Evolutionary conservation across 2,329 filamentous ascomycete species (phyloP), one percentile per base, ranked within the genome.

Genomic region (Cryphonectria parasitica): DNA sequence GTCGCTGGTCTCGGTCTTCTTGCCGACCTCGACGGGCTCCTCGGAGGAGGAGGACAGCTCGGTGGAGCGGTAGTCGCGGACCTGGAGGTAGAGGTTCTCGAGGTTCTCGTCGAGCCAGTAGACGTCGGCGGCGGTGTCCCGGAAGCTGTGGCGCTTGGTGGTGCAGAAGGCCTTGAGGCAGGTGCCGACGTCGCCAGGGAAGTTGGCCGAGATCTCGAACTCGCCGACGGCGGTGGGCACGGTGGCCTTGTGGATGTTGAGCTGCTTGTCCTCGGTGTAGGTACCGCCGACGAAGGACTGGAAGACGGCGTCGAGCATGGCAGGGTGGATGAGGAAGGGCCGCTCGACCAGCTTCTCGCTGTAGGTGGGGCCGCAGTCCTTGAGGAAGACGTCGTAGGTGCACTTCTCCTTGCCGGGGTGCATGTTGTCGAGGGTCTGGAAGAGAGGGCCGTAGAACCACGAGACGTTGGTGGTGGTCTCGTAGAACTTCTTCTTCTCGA

Each of bases 281-380:
- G 69, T 71, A 7, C 66, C 63, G 31, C 69, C 69, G 36, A 71
- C 56, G 39, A 65, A 62, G 54, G 66, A 64, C 70, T 90, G 88
- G 49, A 90, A 83, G 76, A 89, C 83, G 3, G 84, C 79, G 73
- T 89, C 88, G 10, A 89, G 78, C 0, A 87, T 88, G 10, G 85
- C 83, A 0, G 87, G 87, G 73, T 90, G 88, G 28, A 89, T 82
- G 10, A 88, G 69, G 73, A 88, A 85, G 2, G 82, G 79, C 70
- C 83, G 88, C 75, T 88, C 86, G 28, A 68, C 66, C 68, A 84
- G 87, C n/a, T 81, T 77, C 63, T 79, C 79, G 0, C 86, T 87
- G 87, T 89, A 89, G 58, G 79, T 81, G 2, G 82, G 78, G 73
- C 78, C 83, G 2, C 86, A 88, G 73, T 88, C 82, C 0, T 85